Conservation (phyloP, 257 asterid genomes). For the Nemophila menziesii region DNA sequence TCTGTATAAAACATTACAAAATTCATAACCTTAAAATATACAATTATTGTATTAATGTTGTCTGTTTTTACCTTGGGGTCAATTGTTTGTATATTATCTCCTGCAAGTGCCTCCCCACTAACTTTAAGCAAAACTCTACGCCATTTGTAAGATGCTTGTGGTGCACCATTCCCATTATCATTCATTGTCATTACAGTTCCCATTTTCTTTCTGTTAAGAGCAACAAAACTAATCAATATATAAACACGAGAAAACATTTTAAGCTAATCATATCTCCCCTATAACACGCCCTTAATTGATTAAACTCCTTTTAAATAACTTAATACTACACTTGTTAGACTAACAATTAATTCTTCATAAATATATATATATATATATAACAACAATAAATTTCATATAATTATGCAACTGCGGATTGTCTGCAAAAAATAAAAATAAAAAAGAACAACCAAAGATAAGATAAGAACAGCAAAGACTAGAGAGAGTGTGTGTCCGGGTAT, state of each 20-base stretch:
- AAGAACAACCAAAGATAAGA: too few species aligned
- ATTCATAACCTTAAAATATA: background rate
- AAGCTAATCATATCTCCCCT: too few species aligned
- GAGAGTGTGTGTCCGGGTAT: background rate
- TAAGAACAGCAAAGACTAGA: background rate
- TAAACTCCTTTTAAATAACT: too few species aligned
- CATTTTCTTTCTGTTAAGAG: background rate
- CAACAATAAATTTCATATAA: too few species aligned
- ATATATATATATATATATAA: too few species aligned
- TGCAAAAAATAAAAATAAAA: background rate
- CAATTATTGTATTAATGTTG: too few species aligned
- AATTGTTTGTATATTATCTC: constrained; percentile 77
- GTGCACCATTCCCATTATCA: constrained; percentile 35
- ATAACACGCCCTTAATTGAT: too few species aligned
- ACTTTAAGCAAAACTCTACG: constrained; percentile 95
- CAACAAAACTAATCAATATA: too few species aligned
- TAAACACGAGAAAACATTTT: too few species aligned
- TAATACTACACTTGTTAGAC: too few species aligned
- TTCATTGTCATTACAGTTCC: constrained; percentile 11
- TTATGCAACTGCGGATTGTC: too few species aligned
- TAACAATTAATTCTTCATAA: background rate
- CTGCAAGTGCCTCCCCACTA: constrained; percentile 99
- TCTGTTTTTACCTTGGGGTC: constrained; percentile 74
- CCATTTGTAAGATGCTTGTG: constrained; percentile 55
- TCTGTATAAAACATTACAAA: constrained; percentile 22